Percentiles rank a stretch among this genome's conserved stretches.
phyloP scores from a whole-genome alignment of 75 land plant genomes.

The Pinus tabuliformis region DNA sequence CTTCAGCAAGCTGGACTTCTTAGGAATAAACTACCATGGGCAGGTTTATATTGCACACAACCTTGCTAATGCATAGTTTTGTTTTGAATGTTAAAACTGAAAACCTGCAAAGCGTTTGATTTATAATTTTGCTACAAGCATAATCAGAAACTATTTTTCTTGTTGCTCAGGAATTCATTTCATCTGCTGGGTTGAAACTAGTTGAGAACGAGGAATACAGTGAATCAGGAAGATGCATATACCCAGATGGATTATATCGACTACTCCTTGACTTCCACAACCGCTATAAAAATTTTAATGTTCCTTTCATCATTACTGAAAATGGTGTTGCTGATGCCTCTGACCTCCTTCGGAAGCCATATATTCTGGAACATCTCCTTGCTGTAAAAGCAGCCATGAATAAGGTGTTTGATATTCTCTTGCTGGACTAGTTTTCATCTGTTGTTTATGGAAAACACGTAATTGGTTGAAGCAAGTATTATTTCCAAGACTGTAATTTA shows the following conservation, averaged over 20 bases:
- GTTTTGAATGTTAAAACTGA: not conserved
- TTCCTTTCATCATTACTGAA: conserved; percentile 91
- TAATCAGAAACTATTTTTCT: too few relatives aligned
- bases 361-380: conserved; percentile 86
- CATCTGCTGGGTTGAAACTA: conserved; percentile 84
- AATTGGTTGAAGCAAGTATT: not conserved
- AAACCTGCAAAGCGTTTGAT: not conserved
- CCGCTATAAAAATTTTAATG: conserved; percentile 75
- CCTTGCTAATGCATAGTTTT: not conserved
- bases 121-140: not conserved
- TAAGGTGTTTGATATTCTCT: conserved; percentile 34
- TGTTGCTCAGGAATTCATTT: conserved; percentile 69
- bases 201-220: conserved; percentile 90
- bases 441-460: not conserved
- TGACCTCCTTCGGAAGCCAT: conserved; percentile 88
- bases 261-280: conserved; percentile 85
- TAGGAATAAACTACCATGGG: conserved; percentile 98
- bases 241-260: conserved; percentile 95
- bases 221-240: conserved; percentile 95
- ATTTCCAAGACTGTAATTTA: not conserved
- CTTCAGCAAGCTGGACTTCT: conserved; percentile 76
- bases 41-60: conserved; percentile 52
- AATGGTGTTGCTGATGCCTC: conserved; percentile 97
- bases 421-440: not conserved
- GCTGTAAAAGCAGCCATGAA: conserved; percentile 91